Evolutionary conservation across 495 filamentous ascomycete species (phyloP).

Genomic region (Ascodesmis nigricans): DNA sequence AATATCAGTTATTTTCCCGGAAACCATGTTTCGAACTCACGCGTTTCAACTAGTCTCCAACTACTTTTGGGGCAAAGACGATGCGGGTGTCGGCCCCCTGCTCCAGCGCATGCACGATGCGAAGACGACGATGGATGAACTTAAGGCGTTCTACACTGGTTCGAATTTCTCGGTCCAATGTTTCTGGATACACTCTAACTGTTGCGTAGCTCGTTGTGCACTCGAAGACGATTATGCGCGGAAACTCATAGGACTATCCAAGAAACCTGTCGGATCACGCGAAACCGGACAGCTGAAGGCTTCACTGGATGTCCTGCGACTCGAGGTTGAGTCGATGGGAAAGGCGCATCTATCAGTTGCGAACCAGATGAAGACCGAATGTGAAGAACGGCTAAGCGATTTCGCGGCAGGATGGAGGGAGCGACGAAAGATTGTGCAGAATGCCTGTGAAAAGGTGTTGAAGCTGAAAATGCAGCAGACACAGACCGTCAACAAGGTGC

Average conservation of each 20-base stretch:
- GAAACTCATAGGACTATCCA: slow-evolving; percentile 64
- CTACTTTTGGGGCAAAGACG: slow-evolving; percentile 99
- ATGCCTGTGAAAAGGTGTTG: slow-evolving; percentile 73
- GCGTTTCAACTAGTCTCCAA: slow-evolving; percentile 85
- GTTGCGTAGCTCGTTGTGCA: slow-evolving; percentile 47
- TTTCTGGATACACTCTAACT: slow-evolving; percentile 8
- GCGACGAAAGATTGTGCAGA: slow-evolving; percentile 84
- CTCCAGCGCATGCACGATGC: slow-evolving; percentile 91
- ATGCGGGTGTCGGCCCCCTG: slow-evolving; percentile 81
- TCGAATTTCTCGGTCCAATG: neutral
- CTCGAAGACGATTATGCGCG: slow-evolving; percentile 97
- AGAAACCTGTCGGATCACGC: slow-evolving; percentile 73
- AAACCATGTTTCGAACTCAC: no score
- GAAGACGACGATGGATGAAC: slow-evolving; percentile 85
- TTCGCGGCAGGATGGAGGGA: slow-evolving; percentile 91
- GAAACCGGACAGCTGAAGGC: slow-evolving; percentile 63
- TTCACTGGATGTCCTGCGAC: slow-evolving; percentile 69
- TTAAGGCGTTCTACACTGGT: slow-evolving; percentile 82
- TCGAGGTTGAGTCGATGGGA: slow-evolving; percentile 82
- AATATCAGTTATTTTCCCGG: no score
- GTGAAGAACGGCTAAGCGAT: slow-evolving; percentile 85
- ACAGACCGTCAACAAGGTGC: slow-evolving; percentile 72
- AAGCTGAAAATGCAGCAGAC: slow-evolving; percentile 89
- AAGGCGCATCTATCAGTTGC: slow-evolving; percentile 84
- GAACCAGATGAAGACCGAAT: slow-evolving; percentile 78